These are phyloP conservation scores for Lentinula guzmanii DNA, from an alignment of 768 basidiomycete species.

Conservation along the genomic window DNA sequence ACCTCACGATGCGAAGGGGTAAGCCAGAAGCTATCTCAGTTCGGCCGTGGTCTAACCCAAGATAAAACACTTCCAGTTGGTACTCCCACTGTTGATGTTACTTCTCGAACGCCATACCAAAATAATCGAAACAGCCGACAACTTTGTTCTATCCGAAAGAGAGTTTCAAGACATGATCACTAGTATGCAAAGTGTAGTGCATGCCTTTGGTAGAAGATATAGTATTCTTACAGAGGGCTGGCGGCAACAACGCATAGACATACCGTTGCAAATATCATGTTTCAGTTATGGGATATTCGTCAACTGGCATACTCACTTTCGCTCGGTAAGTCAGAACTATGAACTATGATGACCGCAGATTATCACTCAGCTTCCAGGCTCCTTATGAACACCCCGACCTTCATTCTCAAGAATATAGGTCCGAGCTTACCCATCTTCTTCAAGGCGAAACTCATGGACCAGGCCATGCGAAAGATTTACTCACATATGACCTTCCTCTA, in stretches of 20 bases:
- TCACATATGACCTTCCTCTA: constrained; percentile 3
- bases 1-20: constrained; percentile 11
- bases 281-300: constrained; percentile 13
- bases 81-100: constrained; percentile 9
- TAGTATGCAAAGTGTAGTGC: constrained; percentile 8
- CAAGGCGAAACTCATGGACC: not conserved
- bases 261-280: constrained; percentile 8
- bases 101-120: constrained; percentile 12
- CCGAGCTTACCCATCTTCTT: too few species aligned
- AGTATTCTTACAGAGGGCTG: constrained; percentile 12
- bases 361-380: not conserved
- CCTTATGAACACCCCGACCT: not conserved
- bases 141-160: constrained; percentile 10
- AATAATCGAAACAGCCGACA: constrained; percentile 10
- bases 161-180: constrained; percentile 12
- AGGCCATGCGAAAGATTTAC: not conserved
- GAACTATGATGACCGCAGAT: not conserved
- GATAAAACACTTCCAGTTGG: not conserved
- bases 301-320: constrained; percentile 10
- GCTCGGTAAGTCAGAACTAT: not conserved
- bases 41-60: too few species aligned
- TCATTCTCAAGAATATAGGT: not conserved
- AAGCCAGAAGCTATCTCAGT: not conserved
- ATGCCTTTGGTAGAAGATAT: constrained; percentile 11
- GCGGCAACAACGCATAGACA: constrained; percentile 12